These are phyloP conservation scores for Paraurostyla sp. DNA, from an alignment of 73 alveolate species.

Conservation along the genomic window DNA sequence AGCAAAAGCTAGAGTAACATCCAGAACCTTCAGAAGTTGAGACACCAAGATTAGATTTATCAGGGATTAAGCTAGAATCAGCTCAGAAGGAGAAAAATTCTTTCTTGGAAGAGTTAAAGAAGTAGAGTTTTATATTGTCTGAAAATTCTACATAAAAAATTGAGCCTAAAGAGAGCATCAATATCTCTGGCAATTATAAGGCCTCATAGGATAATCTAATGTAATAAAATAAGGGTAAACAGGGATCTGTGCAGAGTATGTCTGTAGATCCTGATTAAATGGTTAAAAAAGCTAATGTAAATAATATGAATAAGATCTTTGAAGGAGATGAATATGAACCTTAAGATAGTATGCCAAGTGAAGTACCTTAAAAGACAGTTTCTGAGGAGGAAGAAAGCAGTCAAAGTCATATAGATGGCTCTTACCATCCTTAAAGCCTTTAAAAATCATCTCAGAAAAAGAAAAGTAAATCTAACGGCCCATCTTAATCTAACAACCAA, in stretches of 20 bases:
- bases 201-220: background rate
- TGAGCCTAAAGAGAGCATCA: conserved; percentile 28
- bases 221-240: background rate
- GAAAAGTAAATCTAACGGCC: background rate
- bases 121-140: conserved; percentile 23
- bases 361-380: background rate
- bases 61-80: conserved; percentile 45
- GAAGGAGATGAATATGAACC: conserved; percentile 40
- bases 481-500: background rate
- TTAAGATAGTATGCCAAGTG: background rate
- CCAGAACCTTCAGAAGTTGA: conserved; percentile 5
- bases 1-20: no score
- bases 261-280: conserved; percentile 37
- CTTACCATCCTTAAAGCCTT: background rate
- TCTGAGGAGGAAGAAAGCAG: conserved; percentile 19
- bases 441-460: conserved; percentile 6
- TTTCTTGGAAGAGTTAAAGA: conserved; percentile 51
- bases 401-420: background rate
- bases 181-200: background rate
- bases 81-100: conserved; percentile 43
- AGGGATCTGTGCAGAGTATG: background rate
- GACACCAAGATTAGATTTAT: conserved; percentile 41
- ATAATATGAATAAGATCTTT: conserved; percentile 21
- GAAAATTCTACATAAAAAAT: conserved; percentile 28
- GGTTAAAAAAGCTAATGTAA: conserved; percentile 44